These are phyloP conservation scores for Ustilago bromivora DNA, from an alignment of 1,284 basidiomycete species.

Conservation along the genomic window DNA sequence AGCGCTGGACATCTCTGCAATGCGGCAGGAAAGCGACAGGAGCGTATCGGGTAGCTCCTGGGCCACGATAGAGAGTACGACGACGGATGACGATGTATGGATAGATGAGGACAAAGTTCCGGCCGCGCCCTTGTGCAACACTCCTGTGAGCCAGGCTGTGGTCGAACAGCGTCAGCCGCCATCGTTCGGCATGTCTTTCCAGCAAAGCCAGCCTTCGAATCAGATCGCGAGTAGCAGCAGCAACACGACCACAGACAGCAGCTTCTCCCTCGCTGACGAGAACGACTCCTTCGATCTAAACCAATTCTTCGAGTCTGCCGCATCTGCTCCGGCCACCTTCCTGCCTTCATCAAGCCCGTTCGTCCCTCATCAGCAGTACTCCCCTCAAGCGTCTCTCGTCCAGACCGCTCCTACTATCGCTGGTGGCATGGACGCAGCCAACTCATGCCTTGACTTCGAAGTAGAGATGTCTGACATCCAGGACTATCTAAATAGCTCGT, in stretches of 20 bases:
- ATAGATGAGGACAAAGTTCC: slow-evolving; percentile 27
- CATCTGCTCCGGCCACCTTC: background rate
- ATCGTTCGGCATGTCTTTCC: background rate
- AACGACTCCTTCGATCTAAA: slow-evolving; percentile 9
- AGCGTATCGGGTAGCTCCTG: slow-evolving; percentile 25
- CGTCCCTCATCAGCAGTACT: slow-evolving; percentile 7
- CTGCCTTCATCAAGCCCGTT: background rate
- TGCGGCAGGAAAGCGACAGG: background rate
- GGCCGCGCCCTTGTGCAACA: background rate
- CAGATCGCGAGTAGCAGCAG: background rate
- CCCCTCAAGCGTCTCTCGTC: background rate
- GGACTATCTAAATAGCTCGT: slow-evolving; percentile 10
- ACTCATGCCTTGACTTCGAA: slow-evolving; percentile 13
- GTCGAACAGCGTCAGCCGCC: background rate
- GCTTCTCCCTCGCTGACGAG: background rate
- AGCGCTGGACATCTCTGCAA: slow-evolving; percentile 12
- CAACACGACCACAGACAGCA: background rate
- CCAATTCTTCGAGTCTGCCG: slow-evolving; percentile 12
- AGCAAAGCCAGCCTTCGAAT: background rate
- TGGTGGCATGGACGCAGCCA: background rate
- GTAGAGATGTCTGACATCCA: slow-evolving; percentile 30
- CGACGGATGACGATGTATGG: slow-evolving; percentile 49
- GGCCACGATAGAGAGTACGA: background rate
- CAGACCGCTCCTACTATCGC: background rate
- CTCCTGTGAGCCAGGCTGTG: background rate